A percentile compares a stretch with the other conserved stretches of the same genome.
Conservation (phyloP, 257 asterid genomes). For the Solanum etuberosum region DNA sequence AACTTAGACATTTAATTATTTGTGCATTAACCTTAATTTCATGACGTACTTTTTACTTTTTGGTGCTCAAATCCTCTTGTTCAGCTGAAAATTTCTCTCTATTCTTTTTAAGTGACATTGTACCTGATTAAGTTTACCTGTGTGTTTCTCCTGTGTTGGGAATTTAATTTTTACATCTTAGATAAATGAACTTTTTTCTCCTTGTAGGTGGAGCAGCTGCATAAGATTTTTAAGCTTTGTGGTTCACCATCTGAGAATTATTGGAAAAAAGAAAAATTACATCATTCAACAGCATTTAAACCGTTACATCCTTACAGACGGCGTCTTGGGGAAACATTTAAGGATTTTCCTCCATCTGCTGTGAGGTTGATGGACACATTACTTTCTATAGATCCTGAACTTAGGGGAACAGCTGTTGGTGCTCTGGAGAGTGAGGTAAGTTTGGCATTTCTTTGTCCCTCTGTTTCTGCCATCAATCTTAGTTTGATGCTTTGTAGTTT, state of each 20-base stretch:
- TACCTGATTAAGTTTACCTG: neutral
- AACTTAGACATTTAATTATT: neutral
- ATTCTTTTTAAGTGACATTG: neutral
- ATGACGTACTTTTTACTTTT: neutral
- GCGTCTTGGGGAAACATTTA: slow-evolving; percentile 55
- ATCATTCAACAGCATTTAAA: slow-evolving; percentile 59
- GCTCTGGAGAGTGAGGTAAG: slow-evolving; percentile 70
- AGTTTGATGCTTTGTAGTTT: neutral
- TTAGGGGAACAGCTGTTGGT: slow-evolving; percentile 58
- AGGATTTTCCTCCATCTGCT: slow-evolving; percentile 58
- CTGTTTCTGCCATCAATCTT: neutral
- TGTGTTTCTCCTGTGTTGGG: neutral
- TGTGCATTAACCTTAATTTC: neutral
- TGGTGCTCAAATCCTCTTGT: neutral
- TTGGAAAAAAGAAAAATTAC: slow-evolving; percentile 61
- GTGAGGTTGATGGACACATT: slow-evolving; percentile 55
- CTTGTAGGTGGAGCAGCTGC: slow-evolving; percentile 80
- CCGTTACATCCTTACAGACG: slow-evolving; percentile 62
- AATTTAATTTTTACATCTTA: neutral
- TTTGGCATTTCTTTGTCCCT: neutral
- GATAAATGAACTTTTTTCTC: neutral
- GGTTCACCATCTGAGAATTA: slow-evolving; percentile 91
- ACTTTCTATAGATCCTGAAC: slow-evolving; percentile 72
- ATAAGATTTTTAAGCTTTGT: slow-evolving; percentile 81
- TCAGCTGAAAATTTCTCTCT: neutral